Base-by-base conservation (phyloP, 768 basidiomycete genomes). In the Pulveroboletus ravenelii region DNA sequence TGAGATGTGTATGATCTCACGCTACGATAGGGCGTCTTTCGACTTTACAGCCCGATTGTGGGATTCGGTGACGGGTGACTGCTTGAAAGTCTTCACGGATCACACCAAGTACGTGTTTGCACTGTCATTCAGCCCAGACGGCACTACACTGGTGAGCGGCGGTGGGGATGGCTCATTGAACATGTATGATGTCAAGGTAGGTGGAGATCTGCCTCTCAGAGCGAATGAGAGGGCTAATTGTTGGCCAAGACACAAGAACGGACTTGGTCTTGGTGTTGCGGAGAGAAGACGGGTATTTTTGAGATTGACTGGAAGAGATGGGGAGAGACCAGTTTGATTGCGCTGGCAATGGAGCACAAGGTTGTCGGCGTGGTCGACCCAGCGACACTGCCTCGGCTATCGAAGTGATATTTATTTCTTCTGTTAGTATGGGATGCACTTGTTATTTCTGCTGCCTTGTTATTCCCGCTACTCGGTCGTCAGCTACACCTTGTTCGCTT, bases 21-120 rank as follows among this genome's bases (percentile, higher is more conserved):
- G 23, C 27, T 48, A 41, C 29, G 32, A 27, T 56, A 92, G 88
- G 8, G 80, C 84, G 10, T 89, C 89, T 5, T 91, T 91, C 61
- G 93, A 95, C 61, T 72, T 74, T 13, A 88, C 89, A 2, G 80
- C 87, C 5, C 81, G 89, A 37, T 56, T 95, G 29, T 95, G 92
- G 92, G 86, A 93, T 66, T 80, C 84, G 3, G 76, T 78, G 40
- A 85, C 85, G 0, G 90, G 90, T 27, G 76, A 80, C 39, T 93
- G 91, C 62, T 65, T 90, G 31, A 76, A 81, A 53, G 73, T 82
- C 17, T 85, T 95, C 61, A 65, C 67, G 6, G 87, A 90, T 54
- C 88, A 92, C 68, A 80, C 72, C 54, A 78, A 79, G 30, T 78
- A 84, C 20, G 79, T 93, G 34, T 93, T 85, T 64, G 78, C 87